phyloP scores from a whole-genome alignment of 345 rosid genomes.

The Citrus glauca region DNA sequence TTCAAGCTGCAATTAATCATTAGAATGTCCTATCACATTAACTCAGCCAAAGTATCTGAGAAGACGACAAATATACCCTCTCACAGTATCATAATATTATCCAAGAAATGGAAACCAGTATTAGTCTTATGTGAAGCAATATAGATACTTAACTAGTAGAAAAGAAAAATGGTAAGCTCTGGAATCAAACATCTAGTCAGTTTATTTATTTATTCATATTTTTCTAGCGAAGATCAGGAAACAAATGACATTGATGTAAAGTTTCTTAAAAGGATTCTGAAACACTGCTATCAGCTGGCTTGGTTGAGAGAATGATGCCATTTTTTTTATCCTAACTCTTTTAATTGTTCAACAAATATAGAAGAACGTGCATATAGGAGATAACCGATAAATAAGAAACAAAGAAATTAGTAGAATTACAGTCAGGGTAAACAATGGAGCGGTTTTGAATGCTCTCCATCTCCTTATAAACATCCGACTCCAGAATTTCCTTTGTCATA shows the following conservation, averaged over 20 bases:
- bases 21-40: neutral
- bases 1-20: neutral
- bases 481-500: slow-evolving; percentile 48
- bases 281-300: neutral
- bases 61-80: neutral
- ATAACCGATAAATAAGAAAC: neutral
- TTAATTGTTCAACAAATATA: neutral
- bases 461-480: slow-evolving; percentile 64
- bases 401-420: slow-evolving; percentile 25
- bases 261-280: neutral
- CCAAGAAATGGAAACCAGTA: neutral
- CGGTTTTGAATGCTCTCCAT: slow-evolving; percentile 42
- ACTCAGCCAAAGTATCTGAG: neutral
- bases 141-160: neutral
- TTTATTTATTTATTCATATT: neutral
- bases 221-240: neutral
- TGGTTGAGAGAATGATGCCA: neutral
- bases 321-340: neutral
- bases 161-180: neutral
- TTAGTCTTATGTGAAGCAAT: neutral
- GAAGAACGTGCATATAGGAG: neutral
- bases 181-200: neutral
- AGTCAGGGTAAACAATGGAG: slow-evolving; percentile 50
- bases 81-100: neutral
- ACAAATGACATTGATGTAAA: neutral